Evolutionary conservation across 2,329 filamentous ascomycete genomes (phyloP), one percentile per base, ranked within the genome.

Genomic region (Alternaria solani): DNA sequence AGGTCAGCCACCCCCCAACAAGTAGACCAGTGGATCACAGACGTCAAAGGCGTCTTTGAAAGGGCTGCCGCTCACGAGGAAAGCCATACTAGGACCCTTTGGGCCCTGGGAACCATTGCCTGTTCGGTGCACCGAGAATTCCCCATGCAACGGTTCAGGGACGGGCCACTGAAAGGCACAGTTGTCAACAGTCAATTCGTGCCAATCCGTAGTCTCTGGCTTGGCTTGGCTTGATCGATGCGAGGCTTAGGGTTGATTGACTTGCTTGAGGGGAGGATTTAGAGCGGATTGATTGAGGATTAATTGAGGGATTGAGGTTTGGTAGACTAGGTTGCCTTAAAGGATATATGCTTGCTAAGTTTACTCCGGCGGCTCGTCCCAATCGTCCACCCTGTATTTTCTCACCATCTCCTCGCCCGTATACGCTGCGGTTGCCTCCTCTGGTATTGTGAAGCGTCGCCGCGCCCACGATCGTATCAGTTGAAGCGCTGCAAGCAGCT

Each of bases 251-350:
- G 46, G 34, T 49, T 49, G 46, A 49, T 49, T 49, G 46, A 16
- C 23, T 49, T 49, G 46, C 23, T 49, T 49, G 46, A 49, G 46
- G 23, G 26, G 46, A 49, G 46, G 26, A 14, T 49, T 34, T 49
- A 32, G 46, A 49, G 46, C 46, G 30, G 30, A 12, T 32, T 32
- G 8, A 32, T 32, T 32, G 30, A 8, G 26, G 46, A 49, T 49
- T 49, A 28, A 49, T 49, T 49, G 46, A 30, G 26, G 46, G 46
- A 49, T 49, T 49, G 16, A 49, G 26, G 46, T 34, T 49, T 49
- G 46, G 46, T 32, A 49, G 46, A 49, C 34, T 49, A 32, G 46
- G 46, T 49, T 49, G 46, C 46, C 46, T 34, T 18, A 49, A 30
- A 32, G 28, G 23, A 34, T 20, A 49, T n/a, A 49, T 49, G 30